Conservation (phyloP, 2,329 filamentous ascomycete species). For the Rhynchosporium secalis region DNA sequence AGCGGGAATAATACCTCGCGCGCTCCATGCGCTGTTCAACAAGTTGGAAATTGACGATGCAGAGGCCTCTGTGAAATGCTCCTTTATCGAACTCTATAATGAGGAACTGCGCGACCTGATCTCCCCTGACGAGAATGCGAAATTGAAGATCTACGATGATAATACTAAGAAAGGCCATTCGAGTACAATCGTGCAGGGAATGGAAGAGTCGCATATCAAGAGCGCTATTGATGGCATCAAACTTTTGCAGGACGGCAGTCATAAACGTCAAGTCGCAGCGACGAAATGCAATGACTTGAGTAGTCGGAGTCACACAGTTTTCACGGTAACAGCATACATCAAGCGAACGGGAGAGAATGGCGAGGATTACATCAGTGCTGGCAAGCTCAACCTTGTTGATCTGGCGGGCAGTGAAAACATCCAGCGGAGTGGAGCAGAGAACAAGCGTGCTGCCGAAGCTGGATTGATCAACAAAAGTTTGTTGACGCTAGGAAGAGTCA, state of each 20-base stretch:
- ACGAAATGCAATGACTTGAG: conserved; percentile 99
- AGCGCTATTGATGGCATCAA: conserved; percentile 83
- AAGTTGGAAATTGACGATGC: conserved; percentile 76
- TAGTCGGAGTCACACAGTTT: conserved; percentile 95
- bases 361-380: conserved; percentile 85
- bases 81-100: conserved; percentile 98
- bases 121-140: conserved; percentile 75
- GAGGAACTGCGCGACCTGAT: conserved; percentile 92
- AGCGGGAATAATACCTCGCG: conserved; percentile 92
- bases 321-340: conserved; percentile 90
- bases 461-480: conserved; percentile 98
- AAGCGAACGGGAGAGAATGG: conserved; percentile 80
- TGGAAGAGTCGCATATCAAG: conserved; percentile 95
- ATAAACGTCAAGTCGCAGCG: conserved; percentile 95
- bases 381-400: conserved; percentile 96
- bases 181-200: conserved; percentile 88
- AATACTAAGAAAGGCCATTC: conserved; percentile 80
- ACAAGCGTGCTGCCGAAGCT: conserved; percentile 94
- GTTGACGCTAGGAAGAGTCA: conserved; percentile 90
- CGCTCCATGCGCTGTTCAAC: conserved; percentile 81
- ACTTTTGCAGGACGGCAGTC: conserved; percentile 82
- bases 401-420: conserved; percentile 98
- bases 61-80: conserved; percentile 93
- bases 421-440: conserved; percentile 92
- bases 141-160: conserved; percentile 96